Conservation (phyloP, 257 asterid species). For the Solanum lycopersicoides region DNA sequence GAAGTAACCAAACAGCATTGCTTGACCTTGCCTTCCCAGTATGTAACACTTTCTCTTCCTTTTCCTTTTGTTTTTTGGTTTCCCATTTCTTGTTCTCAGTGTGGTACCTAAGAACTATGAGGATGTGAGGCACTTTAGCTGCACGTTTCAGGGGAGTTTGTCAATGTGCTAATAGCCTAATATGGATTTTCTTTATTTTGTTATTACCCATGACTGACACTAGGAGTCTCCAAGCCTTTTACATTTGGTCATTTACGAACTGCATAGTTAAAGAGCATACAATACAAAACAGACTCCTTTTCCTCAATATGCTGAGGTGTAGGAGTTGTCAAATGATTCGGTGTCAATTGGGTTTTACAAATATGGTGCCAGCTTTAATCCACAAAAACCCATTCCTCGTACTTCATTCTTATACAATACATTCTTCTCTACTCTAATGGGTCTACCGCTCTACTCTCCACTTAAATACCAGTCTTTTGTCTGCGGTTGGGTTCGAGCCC, state of each 20-base stretch:
- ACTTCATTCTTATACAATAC: background rate
- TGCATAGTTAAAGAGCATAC: background rate
- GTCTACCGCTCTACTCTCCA: background rate
- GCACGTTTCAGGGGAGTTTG: background rate
- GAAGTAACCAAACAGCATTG: constrained; percentile 83
- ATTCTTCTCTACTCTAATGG: background rate
- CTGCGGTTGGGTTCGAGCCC: background rate
- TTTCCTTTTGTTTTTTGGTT: background rate
- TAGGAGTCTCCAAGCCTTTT: background rate
- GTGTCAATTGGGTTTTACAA: background rate
- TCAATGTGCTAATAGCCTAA: background rate
- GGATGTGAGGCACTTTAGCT: background rate
- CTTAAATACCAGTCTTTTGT: background rate
- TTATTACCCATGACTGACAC: background rate
- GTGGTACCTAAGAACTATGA: background rate
- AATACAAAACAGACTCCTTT: background rate
- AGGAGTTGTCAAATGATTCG: background rate
- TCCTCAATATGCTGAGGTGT: background rate
- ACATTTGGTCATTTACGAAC: background rate
- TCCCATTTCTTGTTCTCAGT: background rate
- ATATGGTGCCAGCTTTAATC: background rate
- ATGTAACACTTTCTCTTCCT: constrained; percentile 7
- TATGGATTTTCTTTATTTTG: background rate
- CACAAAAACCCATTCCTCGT: background rate
- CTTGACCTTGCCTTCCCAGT: constrained; percentile 90